These are phyloP conservation scores for Phyllosticta paracitricarpa DNA, from an alignment of 2,329 filamentous ascomycete species.

Conservation along the genomic window DNA sequence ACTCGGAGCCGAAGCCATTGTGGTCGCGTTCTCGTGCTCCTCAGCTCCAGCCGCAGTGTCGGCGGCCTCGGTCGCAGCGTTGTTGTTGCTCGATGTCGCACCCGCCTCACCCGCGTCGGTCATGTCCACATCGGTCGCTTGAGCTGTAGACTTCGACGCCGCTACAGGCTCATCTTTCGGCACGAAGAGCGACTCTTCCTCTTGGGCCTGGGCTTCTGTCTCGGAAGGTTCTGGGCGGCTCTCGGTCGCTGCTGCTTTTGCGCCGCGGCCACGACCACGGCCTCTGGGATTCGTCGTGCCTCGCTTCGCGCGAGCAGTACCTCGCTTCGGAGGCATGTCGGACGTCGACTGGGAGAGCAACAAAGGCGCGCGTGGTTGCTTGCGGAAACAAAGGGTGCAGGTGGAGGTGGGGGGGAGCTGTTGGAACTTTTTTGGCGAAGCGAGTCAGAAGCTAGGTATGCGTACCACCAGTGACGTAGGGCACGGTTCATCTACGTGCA, in stretches of 20 bases:
- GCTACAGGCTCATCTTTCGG: slow-evolving; percentile 10
- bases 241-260: neutral
- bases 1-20: neutral
- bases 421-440: neutral
- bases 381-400: neutral
- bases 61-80: neutral
- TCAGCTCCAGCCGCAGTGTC: slow-evolving; percentile 2
- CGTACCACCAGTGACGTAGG: neutral
- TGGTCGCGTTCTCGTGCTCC: neutral
- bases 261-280: neutral
- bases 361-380: neutral
- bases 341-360: neutral
- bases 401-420: neutral
- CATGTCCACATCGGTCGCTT: slow-evolving; percentile 1
- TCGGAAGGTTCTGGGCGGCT: neutral
- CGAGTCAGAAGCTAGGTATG: neutral
- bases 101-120: neutral
- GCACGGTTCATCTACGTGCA: neutral
- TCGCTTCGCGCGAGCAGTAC: neutral
- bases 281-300: neutral
- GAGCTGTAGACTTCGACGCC: neutral
- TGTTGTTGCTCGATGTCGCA: neutral
- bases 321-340: neutral
- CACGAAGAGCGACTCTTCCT: slow-evolving; percentile 13
- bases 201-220: neutral